Percentiles rank a stretch among this genome's conserved stretches.
Evolutionary conservation across 257 asterid species (phyloP).

Genomic region (Anisodus tanguticus): DNA sequence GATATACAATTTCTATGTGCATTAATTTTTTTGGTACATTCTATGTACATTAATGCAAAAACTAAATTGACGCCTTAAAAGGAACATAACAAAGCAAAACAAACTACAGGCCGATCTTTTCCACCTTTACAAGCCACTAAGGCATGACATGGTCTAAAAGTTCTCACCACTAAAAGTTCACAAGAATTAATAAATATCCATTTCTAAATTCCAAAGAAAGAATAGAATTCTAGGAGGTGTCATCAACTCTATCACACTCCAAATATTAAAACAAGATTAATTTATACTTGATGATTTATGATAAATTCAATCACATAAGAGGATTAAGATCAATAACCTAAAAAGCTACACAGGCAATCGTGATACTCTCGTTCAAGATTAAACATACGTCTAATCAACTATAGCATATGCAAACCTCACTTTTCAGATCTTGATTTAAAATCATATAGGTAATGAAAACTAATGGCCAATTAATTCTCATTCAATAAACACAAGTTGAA

Average conservation of each 20-base stretch:
- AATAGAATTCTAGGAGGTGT: background rate
- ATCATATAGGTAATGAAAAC: no score
- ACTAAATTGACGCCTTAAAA: background rate
- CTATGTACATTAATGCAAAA: background rate
- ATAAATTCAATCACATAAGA: no score
- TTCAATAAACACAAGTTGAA: no score
- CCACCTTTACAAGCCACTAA: slow-evolving; percentile 1
- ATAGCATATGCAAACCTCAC: no score
- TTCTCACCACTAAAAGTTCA: background rate
- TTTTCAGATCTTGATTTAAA: no score
- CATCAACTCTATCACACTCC: background rate
- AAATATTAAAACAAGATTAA: background rate
- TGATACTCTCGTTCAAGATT: no score
- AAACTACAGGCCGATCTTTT: background rate
- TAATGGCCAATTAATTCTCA: no score
- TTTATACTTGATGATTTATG: background rate
- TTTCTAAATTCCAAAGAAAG: background rate
- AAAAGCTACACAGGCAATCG: no score
- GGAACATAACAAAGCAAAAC: background rate
- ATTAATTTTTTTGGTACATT: background rate
- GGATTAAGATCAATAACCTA: no score
- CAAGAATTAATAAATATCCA: background rate
- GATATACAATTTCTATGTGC: background rate
- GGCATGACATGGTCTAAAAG: background rate
- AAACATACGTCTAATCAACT: no score